Evolutionary conservation across 495 filamentous ascomycete species (phyloP).

Genomic region (Penicillium taxi): DNA sequence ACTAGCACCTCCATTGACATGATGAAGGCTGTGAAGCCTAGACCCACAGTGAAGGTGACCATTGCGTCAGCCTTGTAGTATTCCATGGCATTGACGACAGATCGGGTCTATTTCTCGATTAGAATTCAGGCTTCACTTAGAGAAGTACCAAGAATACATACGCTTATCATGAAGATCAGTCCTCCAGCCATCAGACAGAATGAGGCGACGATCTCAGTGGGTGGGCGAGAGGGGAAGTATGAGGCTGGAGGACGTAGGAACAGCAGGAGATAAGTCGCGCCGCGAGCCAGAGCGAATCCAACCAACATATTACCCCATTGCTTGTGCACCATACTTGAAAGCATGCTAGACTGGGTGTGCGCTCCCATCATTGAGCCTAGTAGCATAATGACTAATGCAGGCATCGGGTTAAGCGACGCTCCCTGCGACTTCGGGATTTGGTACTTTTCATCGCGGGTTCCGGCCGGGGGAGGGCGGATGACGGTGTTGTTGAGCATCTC

Average conservation of each 20-base stretch:
- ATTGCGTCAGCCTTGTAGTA: conserved; percentile 66
- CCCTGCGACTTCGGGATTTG: conserved; percentile 57
- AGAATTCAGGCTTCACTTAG: background rate
- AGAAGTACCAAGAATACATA: conserved; percentile 36
- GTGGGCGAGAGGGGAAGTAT: conserved; percentile 79
- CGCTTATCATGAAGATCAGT: conserved; percentile 87
- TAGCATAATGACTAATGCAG: conserved; percentile 74
- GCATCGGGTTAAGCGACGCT: conserved; percentile 83
- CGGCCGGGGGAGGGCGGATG: conserved; percentile 31
- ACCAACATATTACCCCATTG: conserved; percentile 88
- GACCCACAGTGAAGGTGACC: conserved; percentile 87
- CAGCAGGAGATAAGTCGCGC: conserved; percentile 68
- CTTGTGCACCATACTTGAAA: conserved; percentile 87
- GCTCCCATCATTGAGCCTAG: conserved; percentile 91
- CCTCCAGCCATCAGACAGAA: conserved; percentile 88
- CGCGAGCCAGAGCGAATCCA: conserved; percentile 70
- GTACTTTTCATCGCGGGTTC: conserved; percentile 43
- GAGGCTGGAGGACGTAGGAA: conserved; percentile 80
- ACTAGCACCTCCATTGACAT: conserved; percentile 78
- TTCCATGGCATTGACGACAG: conserved; percentile 71
- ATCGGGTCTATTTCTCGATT: conserved; percentile 45
- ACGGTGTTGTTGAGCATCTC: conserved; percentile 62
- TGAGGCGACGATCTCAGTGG: conserved; percentile 73
- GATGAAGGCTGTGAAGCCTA: conserved; percentile 73
- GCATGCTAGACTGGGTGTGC: conserved; percentile 77